Evolutionary conservation across 306 rosid genomes (phyloP), one percentile per base, ranked within the genome.

Genomic region (Glycine soja): DNA sequence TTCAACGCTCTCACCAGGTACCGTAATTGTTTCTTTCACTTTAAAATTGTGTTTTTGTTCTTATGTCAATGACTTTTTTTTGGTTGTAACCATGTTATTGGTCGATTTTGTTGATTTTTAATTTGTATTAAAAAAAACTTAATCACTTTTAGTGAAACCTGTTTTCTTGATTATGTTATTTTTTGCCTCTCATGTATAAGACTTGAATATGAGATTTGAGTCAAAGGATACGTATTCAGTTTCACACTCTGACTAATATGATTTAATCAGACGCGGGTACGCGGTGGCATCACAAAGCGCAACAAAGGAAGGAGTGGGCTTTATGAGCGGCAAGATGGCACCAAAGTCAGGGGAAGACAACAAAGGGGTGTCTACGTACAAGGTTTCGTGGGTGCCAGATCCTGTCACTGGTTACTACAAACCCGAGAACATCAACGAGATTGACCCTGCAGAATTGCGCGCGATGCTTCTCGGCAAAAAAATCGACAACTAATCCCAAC

Each of bases 371-470:
- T 43, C 81, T 3, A 0, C 82, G 19, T 85, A 81, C 76, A 93
- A 91, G 85, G 97, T 87, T 8, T 79, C 95, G 34, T 95, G 99
- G 99, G 89, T 93, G 10, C 99, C 99, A 1, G 93, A 93, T 53
- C 99, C 99, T 3, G 90, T 87, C 9, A 95, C 99, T 14, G 99
- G 99, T 4, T 86, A 87, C 82, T 95, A 95, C 80, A 85, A 81
- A 5, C 99, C 97, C 0, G 99, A 90, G 82, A 95, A 90, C 30
- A 58, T 16, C 34, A 76, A 83, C 15, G 95, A 95, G 72, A 81
- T 88, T 50, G 99, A 95, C 74, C 95, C 79, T 4, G 97, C 95
- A 3, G 97, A 95, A 70, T 88, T 95, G 3, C 91, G 99, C 2
- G 89, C 92, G 8, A 43, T 45, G 4, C 95, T 95, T 66, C 54